Evolutionary conservation across 1,139 yeast species (phyloP).

Genomic region (Scheffersomyces illinoinensis): DNA sequence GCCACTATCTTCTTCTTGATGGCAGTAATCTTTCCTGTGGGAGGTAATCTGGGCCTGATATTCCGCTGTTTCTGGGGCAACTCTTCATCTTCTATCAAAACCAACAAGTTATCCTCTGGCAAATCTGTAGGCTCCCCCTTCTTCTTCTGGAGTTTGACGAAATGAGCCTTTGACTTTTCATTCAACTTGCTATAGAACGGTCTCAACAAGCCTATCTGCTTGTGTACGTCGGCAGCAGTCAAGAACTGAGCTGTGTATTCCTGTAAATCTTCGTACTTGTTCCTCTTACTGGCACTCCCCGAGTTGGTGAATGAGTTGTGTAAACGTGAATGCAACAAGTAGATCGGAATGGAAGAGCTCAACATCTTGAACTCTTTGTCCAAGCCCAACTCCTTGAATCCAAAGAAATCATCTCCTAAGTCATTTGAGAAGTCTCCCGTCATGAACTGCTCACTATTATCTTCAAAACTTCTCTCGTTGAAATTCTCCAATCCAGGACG

Average conservation of each 20-base stretch:
- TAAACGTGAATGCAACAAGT: slow-evolving; percentile 77
- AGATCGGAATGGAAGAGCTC: slow-evolving; percentile 85
- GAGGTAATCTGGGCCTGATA: slow-evolving; percentile 85
- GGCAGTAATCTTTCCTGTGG: slow-evolving; percentile 82
- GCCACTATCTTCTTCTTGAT: slow-evolving; percentile 64
- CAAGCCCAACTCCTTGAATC: slow-evolving; percentile 89
- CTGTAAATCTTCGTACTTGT: slow-evolving; percentile 64
- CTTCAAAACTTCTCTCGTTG: slow-evolving; percentile 78
- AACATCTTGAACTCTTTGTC: slow-evolving; percentile 91
- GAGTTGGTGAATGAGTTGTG: slow-evolving; percentile 49
- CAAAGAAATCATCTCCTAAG: slow-evolving; percentile 95
- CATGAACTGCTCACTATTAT: slow-evolving; percentile 89
- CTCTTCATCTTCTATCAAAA: slow-evolving; percentile 74
- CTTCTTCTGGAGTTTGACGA: slow-evolving; percentile 53
- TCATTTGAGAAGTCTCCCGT: slow-evolving; percentile 94
- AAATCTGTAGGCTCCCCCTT: slow-evolving; percentile 50
- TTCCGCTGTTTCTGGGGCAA: slow-evolving; percentile 78
- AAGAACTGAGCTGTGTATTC: slow-evolving; percentile 50
- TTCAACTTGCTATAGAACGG: slow-evolving; percentile 57
- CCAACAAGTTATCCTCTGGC: slow-evolving; percentile 42
- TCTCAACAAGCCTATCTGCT: slow-evolving; percentile 58
- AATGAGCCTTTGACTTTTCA: slow-evolving; percentile 52
- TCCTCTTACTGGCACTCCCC: slow-evolving; percentile 47
- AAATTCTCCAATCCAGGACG: slow-evolving; percentile 80
- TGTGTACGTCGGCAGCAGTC: slow-evolving; percentile 50